Base-by-base conservation (phyloP, 768 basidiomycete species). In the Obba rivulosa region DNA sequence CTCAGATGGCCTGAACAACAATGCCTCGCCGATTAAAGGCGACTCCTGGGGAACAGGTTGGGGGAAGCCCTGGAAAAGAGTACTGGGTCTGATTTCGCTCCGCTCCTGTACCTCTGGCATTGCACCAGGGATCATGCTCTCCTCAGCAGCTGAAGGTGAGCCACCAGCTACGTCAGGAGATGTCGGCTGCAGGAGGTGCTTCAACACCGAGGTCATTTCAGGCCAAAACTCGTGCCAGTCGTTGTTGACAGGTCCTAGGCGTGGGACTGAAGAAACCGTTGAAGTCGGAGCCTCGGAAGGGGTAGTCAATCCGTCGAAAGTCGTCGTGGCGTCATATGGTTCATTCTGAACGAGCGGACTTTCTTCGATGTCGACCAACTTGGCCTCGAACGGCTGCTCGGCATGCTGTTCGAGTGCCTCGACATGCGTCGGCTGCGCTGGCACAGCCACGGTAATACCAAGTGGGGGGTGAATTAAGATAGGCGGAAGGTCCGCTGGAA, bases 171-270 rank as follows among this genome's bases (percentile, higher is more conserved):
- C 44, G 2, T 34, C 41, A 20, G 56, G 46, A 21, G 51, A 40
- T 7, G 57, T 28, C 17, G 58, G 60, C 37, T 56, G 52, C 2
- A 64, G 51, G 7, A 64, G 52, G 40, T 61, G 60, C 46, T 59
- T 54, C 24, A 64, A 51, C 39, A 60, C 45, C 8, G 51, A 51
- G 4, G 56, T 58, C 20, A 64, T 23, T 45, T 64, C 62, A 2
- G 62, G 62, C 60, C 58, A 62, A 1, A 64, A 44, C 17, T 62
- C 52, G 20, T 46, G 54, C 59, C 61, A 62, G 37, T 64, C 57
- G 34, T 54, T 51, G 47, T 52, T 51, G 3, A 63, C 52, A 8
- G 56, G 54, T 0, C 45, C 57, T 8, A 62, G 49, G 20, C 52
- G 52, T 4, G 61, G 61, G 23, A 58, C 51, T 28, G 57, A 51